Evolutionary conservation across 1,139 yeast species (phyloP).

Genomic region (Zygoascus hellenicus): DNA sequence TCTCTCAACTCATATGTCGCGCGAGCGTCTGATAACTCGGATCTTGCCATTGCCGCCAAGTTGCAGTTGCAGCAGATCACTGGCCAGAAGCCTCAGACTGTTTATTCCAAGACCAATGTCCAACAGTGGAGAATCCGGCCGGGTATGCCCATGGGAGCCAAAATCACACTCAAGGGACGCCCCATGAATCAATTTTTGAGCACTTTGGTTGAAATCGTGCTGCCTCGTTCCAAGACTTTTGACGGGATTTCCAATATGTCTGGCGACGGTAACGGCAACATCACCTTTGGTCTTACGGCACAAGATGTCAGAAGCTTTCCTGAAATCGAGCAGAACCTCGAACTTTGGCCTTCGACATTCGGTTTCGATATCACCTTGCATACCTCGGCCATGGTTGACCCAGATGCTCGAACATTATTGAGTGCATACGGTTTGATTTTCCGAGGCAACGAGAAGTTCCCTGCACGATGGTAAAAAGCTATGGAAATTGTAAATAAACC

Average conservation of each 20-base stretch:
- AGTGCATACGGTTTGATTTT: constrained; percentile 85
- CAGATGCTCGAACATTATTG: constrained; percentile 81
- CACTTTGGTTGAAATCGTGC: constrained; percentile 84
- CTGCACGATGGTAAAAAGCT: constrained; percentile 26
- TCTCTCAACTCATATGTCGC: constrained; percentile 72
- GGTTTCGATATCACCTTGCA: constrained; percentile 84
- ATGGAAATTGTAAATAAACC: neutral
- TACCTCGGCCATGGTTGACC: constrained; percentile 86
- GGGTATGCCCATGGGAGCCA: constrained; percentile 91
- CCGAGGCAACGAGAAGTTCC: constrained; percentile 45
- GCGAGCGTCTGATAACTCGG: constrained; percentile 65
- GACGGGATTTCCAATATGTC: constrained; percentile 66
- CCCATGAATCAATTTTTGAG: constrained; percentile 81
- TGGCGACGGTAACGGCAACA: constrained; percentile 83
- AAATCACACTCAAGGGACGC: constrained; percentile 68
- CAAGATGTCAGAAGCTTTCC: constrained; percentile 83
- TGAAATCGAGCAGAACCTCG: constrained; percentile 87
- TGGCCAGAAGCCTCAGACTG: constrained; percentile 71
- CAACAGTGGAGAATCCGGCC: constrained; percentile 83
- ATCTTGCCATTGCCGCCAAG: constrained; percentile 71
- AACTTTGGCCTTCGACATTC: constrained; percentile 79
- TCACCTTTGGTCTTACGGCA: constrained; percentile 75
- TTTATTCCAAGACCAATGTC: constrained; percentile 73
- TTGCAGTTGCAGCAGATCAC: constrained; percentile 89
- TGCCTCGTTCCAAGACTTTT: constrained; percentile 89